A percentile compares a stretch with the other conserved stretches of the same genome.
These are phyloP conservation scores for Candida suzukii DNA, from an alignment of 805 yeast species.

Conservation along the genomic window DNA sequence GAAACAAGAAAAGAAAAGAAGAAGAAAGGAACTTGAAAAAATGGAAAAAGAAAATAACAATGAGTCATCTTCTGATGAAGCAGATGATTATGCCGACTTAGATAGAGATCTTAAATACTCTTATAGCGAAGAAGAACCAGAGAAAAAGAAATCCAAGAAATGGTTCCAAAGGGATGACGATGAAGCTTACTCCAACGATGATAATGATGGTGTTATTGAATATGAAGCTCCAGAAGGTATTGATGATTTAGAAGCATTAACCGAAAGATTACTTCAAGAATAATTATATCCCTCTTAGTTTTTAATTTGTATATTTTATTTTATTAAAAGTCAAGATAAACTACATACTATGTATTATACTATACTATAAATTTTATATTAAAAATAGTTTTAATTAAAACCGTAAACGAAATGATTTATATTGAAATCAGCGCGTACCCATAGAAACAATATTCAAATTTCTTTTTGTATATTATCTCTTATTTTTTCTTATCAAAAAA, in stretches of 20 bases:
- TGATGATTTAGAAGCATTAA: slow-evolving; percentile 89
- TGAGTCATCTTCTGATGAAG: slow-evolving; percentile 12
- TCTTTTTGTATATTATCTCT: no score
- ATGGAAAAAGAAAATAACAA: slow-evolving; percentile 35
- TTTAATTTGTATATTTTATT: no score
- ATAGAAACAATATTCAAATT: no score
- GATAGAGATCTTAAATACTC: slow-evolving; percentile 38
- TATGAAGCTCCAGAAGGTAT: slow-evolving; percentile 83
- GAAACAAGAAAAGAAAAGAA: slow-evolving; percentile 81
- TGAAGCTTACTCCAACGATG: slow-evolving; percentile 5
- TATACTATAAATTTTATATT: no score
- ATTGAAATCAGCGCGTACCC: no score
- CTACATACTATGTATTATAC: no score
- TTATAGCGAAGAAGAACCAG: slow-evolving; percentile 26
- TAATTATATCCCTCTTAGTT: no score
- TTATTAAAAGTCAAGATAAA: no score
- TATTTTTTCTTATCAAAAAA: no score
- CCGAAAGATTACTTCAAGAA: slow-evolving; percentile 39
- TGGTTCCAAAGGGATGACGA: slow-evolving; percentile 37
- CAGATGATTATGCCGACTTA: slow-evolving; percentile 26
- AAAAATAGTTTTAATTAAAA: no score
- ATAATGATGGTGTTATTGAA: slow-evolving; percentile 44
- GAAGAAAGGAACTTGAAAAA: slow-evolving; percentile 74
- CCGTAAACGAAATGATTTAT: no score
- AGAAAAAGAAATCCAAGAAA: slow-evolving; percentile 32